A percentile compares a stretch with the other conserved stretches of the same genome.
These are phyloP conservation scores for Hypsizygus ulmarius DNA, from an alignment of 1,284 basidiomycete species.

Conservation along the genomic window DNA sequence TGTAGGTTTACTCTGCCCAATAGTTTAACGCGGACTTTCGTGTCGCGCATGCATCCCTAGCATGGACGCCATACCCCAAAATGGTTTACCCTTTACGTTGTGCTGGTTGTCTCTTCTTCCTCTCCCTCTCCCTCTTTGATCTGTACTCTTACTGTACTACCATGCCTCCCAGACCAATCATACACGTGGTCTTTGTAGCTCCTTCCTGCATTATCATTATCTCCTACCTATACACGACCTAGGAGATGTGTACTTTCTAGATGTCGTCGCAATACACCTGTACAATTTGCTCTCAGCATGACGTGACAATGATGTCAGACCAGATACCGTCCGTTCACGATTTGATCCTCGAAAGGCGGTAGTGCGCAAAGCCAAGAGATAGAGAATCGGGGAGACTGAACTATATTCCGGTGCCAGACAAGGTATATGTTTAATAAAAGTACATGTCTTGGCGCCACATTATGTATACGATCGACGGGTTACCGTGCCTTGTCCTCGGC, in stretches of 20 bases:
- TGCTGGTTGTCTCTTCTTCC: neutral
- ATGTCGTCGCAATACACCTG: neutral
- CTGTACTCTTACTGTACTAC: slow-evolving; percentile 3
- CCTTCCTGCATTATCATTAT: neutral
- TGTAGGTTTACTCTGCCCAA: neutral
- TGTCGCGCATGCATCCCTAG: neutral
- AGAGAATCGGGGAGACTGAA: slow-evolving; percentile 1
- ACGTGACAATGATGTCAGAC: slow-evolving; percentile 1
- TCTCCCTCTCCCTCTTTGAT: neutral
- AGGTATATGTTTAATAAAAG: slow-evolving; percentile 7
- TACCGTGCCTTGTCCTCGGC: slow-evolving; percentile 74
- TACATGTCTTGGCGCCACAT: slow-evolving; percentile 4
- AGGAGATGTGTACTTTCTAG: slow-evolving; percentile 8
- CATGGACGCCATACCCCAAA: slow-evolving; percentile 12
- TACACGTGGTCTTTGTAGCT: slow-evolving; percentile 16
- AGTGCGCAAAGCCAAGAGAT: neutral
- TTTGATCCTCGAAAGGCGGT: too few relatives aligned
- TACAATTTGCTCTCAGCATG: neutral
- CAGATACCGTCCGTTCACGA: neutral
- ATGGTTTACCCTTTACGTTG: neutral
- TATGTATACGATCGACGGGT: slow-evolving; percentile 7
- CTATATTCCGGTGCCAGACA: neutral
- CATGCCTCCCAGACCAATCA: slow-evolving; percentile 5
- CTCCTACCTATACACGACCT: slow-evolving; percentile 13
- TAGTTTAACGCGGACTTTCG: neutral